phyloP scores from a whole-genome alignment of 768 basidiomycete genomes.

The Boletus eberwhitei region DNA sequence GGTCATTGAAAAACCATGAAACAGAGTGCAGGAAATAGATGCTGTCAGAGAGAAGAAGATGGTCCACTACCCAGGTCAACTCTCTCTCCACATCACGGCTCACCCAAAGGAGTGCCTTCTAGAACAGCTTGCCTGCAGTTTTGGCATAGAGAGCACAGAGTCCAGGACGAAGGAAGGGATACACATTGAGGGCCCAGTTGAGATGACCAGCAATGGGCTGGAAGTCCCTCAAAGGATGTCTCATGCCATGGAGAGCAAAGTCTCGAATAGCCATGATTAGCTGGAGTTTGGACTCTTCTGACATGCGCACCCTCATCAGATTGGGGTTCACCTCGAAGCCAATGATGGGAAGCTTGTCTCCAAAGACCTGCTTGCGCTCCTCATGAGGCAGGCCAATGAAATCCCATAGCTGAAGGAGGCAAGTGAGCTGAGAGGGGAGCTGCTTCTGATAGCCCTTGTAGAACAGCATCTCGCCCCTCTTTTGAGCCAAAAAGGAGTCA shows the following conservation, averaged over 20 bases:
- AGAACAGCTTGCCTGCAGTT: no score
- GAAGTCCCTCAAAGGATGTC: not conserved
- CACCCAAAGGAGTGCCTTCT: no score
- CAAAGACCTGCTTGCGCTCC: no score
- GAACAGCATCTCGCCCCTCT: rapidly evolving
- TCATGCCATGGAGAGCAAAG: not conserved
- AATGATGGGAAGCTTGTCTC: not conserved
- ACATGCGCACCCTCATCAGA: not conserved
- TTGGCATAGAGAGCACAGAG: no score
- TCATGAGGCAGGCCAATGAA: no score
- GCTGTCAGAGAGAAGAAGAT: no score
- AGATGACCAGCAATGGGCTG: not conserved
- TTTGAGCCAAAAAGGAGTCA: constrained; percentile 18
- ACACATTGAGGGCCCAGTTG: constrained; percentile 28
- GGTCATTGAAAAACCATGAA: no score
- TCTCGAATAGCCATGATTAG: no score
- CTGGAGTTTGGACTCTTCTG: not conserved
- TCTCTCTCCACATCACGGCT: no score
- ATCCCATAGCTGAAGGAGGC: constrained; percentile 20
- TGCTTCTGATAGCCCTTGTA: not conserved
- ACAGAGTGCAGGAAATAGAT: no score
- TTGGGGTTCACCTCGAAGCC: constrained; percentile 15
- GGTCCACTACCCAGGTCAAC: no score
- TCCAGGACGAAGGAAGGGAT: constrained; percentile 37
- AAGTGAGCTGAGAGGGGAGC: not conserved